phyloP scores from a whole-genome alignment of 2,329 filamentous ascomycete genomes.

The Trichoderma sp. region DNA sequence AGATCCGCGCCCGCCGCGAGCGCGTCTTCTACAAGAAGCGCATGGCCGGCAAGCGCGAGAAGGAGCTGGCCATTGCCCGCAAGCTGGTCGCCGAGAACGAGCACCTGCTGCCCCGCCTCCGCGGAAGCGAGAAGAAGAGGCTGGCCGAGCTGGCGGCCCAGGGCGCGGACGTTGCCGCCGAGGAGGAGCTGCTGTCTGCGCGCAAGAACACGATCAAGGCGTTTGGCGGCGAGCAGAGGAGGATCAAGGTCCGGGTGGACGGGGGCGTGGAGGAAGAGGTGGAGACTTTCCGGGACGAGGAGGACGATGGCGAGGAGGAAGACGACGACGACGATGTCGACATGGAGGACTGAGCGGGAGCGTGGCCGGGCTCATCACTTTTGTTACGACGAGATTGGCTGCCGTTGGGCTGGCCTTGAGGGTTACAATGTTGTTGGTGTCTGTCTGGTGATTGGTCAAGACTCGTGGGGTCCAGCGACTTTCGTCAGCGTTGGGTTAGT shows the following conservation, averaged over 20 bases:
- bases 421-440: neutral
- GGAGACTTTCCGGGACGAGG: constrained; percentile 26
- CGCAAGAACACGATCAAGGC: constrained; percentile 36
- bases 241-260: constrained; percentile 38
- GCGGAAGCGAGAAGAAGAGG: constrained; percentile 59
- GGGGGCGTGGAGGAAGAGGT: constrained; percentile 33
- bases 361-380: constrained; percentile 14
- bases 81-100: constrained; percentile 89
- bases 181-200: constrained; percentile 31
- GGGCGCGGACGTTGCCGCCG: constrained; percentile 47
- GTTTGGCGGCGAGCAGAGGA: constrained; percentile 44
- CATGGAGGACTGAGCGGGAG: constrained; percentile 31
- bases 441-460: constrained; percentile 12
- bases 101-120: constrained; percentile 78
- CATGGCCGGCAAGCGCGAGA: constrained; percentile 85
- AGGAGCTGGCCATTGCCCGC: constrained; percentile 73
- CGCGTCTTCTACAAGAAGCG: constrained; percentile 90
- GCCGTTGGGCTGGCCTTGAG: constrained; percentile 1
- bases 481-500: constrained; percentile 19
- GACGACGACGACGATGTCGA: constrained; percentile 33
- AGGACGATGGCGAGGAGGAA: constrained; percentile 21
- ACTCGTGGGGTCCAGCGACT: constrained; percentile 16
- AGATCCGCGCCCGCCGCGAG: constrained; percentile 81
- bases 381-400: constrained; percentile 14
- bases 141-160: constrained; percentile 55